phyloP scores from a whole-genome alignment of 164 flowering plant genomes.

The Sextonia rubra region DNA sequence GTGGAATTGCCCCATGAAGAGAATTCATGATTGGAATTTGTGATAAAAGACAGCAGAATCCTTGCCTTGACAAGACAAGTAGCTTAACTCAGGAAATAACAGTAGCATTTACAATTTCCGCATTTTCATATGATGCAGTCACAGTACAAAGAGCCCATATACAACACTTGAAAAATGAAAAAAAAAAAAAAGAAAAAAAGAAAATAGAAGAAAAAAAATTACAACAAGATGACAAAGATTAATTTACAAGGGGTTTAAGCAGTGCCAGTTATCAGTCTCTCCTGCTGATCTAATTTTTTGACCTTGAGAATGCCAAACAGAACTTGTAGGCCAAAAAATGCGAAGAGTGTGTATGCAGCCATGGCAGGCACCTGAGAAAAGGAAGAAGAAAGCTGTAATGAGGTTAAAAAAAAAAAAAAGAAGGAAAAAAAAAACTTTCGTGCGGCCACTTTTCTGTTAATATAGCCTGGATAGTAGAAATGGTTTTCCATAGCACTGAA shows the following conservation, averaged over 20 bases:
- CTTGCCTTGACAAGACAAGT: too few species aligned
- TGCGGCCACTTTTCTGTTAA: too few species aligned
- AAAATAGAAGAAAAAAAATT: background rate
- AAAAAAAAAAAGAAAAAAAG: background rate
- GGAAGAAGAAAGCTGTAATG: slow-evolving; percentile 3
- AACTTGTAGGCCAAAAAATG: slow-evolving; percentile 71
- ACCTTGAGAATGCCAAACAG: slow-evolving; percentile 82
- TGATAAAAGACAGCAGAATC: too few species aligned
- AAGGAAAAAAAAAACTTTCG: background rate
- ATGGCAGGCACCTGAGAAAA: slow-evolving; percentile 59
- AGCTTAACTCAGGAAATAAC: background rate
- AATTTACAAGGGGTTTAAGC: slow-evolving; percentile 43
- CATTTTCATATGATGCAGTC: background rate
- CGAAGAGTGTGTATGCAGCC: slow-evolving; percentile 50
- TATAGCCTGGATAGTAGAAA: too few species aligned
- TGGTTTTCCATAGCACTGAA: too few species aligned
- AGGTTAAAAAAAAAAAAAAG: slow-evolving; percentile 4
- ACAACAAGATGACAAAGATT: too few species aligned
- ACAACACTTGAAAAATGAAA: too few species aligned
- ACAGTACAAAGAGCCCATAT: background rate
- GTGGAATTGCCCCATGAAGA: background rate
- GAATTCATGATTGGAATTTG: background rate
- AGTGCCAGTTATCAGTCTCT: slow-evolving; percentile 86
- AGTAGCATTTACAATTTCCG: background rate
- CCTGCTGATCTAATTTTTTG: slow-evolving; percentile 77